Conservation (phyloP, 2,329 filamentous ascomycete genomes). For the Phaeosphaeriaceae sp. region DNA sequence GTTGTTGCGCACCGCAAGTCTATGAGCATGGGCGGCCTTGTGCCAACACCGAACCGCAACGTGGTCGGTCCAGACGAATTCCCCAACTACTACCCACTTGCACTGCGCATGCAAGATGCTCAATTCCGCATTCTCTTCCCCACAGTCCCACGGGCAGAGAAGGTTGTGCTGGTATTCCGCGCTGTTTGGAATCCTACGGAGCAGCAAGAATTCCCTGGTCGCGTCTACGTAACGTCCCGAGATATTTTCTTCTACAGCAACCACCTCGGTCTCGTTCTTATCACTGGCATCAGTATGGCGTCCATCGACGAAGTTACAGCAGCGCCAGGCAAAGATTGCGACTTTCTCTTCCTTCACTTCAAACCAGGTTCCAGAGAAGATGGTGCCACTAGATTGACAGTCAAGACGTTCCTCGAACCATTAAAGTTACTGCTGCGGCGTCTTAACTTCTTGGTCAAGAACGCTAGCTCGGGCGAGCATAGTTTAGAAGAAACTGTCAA, state of each 20-base stretch:
- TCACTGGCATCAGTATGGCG: conserved; percentile 77
- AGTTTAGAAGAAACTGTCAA: conserved; percentile 75
- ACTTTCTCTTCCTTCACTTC: conserved; percentile 87
- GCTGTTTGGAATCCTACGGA: conserved; percentile 85
- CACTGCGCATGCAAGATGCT: conserved; percentile 84
- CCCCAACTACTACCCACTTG: conserved; percentile 78
- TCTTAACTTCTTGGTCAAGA: conserved; percentile 84
- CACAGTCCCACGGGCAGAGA: conserved; percentile 76
- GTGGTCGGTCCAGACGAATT: conserved; percentile 61
- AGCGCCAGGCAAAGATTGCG: conserved; percentile 87
- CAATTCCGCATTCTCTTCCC: conserved; percentile 95
- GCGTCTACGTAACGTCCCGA: conserved; percentile 85
- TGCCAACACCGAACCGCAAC: conserved; percentile 22
- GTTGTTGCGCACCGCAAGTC: conserved; percentile 60
- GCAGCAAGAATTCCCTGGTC: conserved; percentile 78
- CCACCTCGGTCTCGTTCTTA: conserved; percentile 87
- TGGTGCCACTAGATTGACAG: conserved; percentile 75
- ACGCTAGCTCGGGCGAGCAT: conserved; percentile 75
- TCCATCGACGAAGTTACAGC: conserved; percentile 88
- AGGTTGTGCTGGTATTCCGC: conserved; percentile 88
- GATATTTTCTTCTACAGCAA: conserved; percentile 97
- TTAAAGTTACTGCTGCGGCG: conserved; percentile 81
- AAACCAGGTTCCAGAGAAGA: conserved; percentile 68
- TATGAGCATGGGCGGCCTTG: conserved; percentile 59
- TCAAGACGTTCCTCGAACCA: conserved; percentile 93